phyloP scores from a whole-genome alignment of 495 filamentous ascomycete genomes.

The Lasiosphaeria hispida region DNA sequence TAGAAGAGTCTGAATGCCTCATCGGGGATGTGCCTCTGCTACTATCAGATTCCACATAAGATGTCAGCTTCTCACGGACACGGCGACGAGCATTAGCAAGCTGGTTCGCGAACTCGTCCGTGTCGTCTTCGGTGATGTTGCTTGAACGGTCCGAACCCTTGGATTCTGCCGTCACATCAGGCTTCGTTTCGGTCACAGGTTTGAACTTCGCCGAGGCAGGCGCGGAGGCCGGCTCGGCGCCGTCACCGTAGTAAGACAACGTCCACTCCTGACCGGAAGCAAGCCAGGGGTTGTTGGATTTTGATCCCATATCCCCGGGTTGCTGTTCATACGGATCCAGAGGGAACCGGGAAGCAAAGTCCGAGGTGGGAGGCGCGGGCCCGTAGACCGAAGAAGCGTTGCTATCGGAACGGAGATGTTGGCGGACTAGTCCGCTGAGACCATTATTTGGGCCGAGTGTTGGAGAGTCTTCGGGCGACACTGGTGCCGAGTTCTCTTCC shows the following conservation, averaged over 20 bases:
- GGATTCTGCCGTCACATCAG: conserved; percentile 32
- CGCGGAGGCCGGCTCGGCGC: conserved; percentile 21
- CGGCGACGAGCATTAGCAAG: conserved; percentile 72
- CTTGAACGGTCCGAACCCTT: conserved; percentile 30
- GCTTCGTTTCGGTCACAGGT: conserved; percentile 14
- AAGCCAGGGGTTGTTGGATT: conserved; percentile 52
- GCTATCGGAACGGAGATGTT: conserved; percentile 83
- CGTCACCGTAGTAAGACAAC: conserved; percentile 32
- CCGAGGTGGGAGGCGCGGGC: conserved; percentile 22
- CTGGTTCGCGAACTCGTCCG: conserved; percentile 76
- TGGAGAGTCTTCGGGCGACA: conserved; percentile 64
- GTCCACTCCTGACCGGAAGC: conserved; percentile 49
- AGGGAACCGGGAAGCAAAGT: conserved; percentile 42
- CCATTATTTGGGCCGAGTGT: conserved; percentile 69
- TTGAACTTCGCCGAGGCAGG: conserved; percentile 13
- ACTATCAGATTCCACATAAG: conserved; percentile 63
- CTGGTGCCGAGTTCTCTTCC: conserved; percentile 24
- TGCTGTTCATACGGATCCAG: conserved; percentile 22
- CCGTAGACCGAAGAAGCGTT: conserved; percentile 75
- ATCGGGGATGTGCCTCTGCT: conserved; percentile 53
- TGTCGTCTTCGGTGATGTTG: conserved; percentile 48
- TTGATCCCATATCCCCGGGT: conserved; percentile 26
- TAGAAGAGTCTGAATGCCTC: conserved; percentile 37
- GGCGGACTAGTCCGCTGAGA: conserved; percentile 77
- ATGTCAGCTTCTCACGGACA: conserved; percentile 78